Conservation (phyloP, 371 early-diverging fungal genomes). For the Circinella umbellata region DNA sequence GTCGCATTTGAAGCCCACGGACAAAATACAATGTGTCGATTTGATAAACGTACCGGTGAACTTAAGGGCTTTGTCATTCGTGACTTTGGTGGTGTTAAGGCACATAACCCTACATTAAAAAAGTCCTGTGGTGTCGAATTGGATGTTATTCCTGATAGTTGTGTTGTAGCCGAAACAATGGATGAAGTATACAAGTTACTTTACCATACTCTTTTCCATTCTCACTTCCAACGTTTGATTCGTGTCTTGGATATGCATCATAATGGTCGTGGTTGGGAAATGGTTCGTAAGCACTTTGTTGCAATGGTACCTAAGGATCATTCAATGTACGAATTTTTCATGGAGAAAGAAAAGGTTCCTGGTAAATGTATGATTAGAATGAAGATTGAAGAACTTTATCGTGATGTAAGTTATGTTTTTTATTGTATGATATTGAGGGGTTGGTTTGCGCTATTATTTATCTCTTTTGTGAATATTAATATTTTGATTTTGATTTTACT, state of each 20-base stretch:
- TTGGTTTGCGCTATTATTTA: background rate
- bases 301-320: slow-evolving; percentile 25
- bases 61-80: slow-evolving; percentile 72
- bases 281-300: slow-evolving; percentile 19
- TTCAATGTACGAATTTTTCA: slow-evolving; percentile 54
- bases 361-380: slow-evolving; percentile 73
- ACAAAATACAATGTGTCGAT: slow-evolving; percentile 71
- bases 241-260: slow-evolving; percentile 71
- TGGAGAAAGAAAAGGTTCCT: slow-evolving; percentile 47
- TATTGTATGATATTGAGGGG: too few relatives aligned
- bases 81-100: slow-evolving; percentile 79
- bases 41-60: slow-evolving; percentile 58
- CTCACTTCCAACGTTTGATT: slow-evolving; percentile 70
- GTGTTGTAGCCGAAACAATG: slow-evolving; percentile 57
- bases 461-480: too few relatives aligned
- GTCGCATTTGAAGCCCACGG: slow-evolving; percentile 79
- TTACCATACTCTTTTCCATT: slow-evolving; percentile 75
- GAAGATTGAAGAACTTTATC: slow-evolving; percentile 73
- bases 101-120: slow-evolving; percentile 59
- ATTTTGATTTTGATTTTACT: background rate
- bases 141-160: slow-evolving; percentile 64
- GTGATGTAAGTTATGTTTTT: slow-evolving; percentile 54
- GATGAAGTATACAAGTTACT: slow-evolving; percentile 64
- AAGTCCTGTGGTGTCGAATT: slow-evolving; percentile 47
- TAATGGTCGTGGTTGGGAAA: slow-evolving; percentile 66